phyloP scores from a whole-genome alignment of 352 stramenopile genomes.

The Globisporangium irregulare region DNA sequence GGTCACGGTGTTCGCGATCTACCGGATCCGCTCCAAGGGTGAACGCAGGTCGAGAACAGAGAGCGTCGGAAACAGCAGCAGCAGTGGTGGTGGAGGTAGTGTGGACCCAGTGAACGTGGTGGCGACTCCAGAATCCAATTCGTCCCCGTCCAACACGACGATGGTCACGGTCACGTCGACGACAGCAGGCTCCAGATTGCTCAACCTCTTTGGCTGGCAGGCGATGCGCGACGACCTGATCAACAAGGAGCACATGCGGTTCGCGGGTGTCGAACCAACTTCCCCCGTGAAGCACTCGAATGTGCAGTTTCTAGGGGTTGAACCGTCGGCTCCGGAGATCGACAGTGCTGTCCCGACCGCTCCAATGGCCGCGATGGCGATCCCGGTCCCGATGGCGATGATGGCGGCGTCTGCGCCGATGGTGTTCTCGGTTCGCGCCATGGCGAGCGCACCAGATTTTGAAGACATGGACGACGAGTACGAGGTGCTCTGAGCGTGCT shows the following conservation, averaged over 20 bases:
- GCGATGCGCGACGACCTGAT: conserved; percentile 38
- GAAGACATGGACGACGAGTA: conserved; percentile 21
- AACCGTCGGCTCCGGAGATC: conserved; percentile 22
- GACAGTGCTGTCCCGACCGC: conserved; percentile 11
- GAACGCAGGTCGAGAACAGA: conserved; percentile 14
- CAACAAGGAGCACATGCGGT: conserved; percentile 44
- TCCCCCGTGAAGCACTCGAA: conserved; percentile 17
- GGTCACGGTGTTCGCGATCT: conserved; percentile 46
- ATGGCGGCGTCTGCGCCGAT: conserved; percentile 13
- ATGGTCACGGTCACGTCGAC: conserved; percentile 24
- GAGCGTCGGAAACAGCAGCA: background rate
- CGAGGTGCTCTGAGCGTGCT: background rate
- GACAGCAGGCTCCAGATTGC: conserved; percentile 8
- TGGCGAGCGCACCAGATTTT: conserved; percentile 19
- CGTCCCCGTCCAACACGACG: conserved; percentile 14
- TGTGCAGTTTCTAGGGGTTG: conserved; percentile 16
- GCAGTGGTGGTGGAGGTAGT: background rate
- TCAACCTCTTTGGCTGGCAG: conserved; percentile 48
- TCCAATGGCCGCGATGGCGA: conserved; percentile 18
- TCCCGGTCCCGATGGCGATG: conserved; percentile 9
- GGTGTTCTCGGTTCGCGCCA: conserved; percentile 17
- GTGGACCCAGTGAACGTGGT: conserved; percentile 4
- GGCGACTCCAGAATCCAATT: conserved; percentile 10
- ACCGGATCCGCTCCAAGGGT: conserved; percentile 37
- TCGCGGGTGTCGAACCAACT: conserved; percentile 24